A percentile compares a stretch with the other conserved stretches of the same genome.
Conservation (phyloP, 352 stramenopile genomes). For the Globisporangium recalcitrans region DNA sequence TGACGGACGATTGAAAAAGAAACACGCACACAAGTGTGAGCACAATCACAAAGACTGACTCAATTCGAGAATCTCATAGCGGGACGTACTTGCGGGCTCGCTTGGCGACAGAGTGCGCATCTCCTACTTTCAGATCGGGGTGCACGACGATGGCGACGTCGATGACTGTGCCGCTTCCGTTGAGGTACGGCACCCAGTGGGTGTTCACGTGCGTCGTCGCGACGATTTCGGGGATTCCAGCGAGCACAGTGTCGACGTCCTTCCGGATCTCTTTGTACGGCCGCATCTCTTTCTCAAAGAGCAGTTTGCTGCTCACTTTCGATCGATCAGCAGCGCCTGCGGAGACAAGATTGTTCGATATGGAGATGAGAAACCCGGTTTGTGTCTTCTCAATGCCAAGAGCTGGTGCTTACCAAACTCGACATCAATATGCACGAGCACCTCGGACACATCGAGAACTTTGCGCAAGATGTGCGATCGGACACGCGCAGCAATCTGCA, state of each 20-base stretch:
- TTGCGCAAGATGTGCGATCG: conserved; percentile 62
- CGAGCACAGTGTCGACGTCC: conserved; percentile 58
- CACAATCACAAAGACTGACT: not conserved
- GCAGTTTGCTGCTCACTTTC: conserved; percentile 23
- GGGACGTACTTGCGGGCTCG: conserved; percentile 53
- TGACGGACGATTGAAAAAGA: not conserved
- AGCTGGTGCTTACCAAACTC: conserved; percentile 60
- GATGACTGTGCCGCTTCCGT: conserved; percentile 58
- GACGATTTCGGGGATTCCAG: conserved; percentile 60
- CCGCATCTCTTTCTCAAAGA: conserved; percentile 53
- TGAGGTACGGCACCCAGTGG: conserved; percentile 65
- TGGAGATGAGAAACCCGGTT: no score
- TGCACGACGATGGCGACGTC: conserved; percentile 78
- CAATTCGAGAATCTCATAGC: not conserved
- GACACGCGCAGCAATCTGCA: conserved; percentile 61
- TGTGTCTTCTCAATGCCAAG: no score
- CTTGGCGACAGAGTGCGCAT: conserved; percentile 68
- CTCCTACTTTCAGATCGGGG: conserved; percentile 68
- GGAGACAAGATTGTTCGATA: not conserved
- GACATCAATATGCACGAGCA: conserved; percentile 84
- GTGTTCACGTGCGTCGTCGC: conserved; percentile 79
- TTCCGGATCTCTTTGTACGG: conserved; percentile 72
- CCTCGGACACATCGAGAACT: conserved; percentile 77
- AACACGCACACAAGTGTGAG: not conserved
- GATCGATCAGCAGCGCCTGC: conserved; percentile 23